Conservation (phyloP, 192 early-diverging fungal species). For the Kickxella alabastrina region DNA sequence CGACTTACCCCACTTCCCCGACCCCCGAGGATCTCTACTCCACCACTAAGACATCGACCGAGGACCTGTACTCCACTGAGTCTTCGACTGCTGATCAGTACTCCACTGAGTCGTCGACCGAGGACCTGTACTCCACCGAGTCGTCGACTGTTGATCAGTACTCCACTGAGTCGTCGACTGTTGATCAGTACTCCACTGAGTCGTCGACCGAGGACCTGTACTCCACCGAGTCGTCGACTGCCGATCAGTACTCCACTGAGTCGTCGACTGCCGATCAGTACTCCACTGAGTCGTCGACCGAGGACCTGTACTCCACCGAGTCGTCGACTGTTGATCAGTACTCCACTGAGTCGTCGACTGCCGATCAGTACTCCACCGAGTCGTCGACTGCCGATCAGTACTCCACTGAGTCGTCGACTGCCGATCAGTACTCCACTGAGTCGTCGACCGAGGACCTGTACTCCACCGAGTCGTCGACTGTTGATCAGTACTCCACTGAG, state of each 20-base stretch:
- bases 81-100: background rate
- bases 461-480: background rate
- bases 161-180: background rate
- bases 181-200: background rate
- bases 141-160: background rate
- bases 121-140: background rate
- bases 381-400: background rate
- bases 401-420: background rate
- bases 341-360: background rate
- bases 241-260: background rate
- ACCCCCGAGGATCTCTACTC: background rate
- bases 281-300: background rate
- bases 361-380: background rate
- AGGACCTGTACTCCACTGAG: slow-evolving; percentile 2
- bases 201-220: background rate
- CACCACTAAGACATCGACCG: background rate
- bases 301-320: background rate
- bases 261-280: background rate
- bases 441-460: background rate
- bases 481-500: background rate
- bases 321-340: background rate
- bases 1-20: background rate
- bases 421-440: background rate
- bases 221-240: background rate
- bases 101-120: background rate